Evolutionary conservation across 768 basidiomycete species (phyloP), one percentile per base, ranked within the genome.

Genomic region (Porpolomopsis calyptriformis): DNA sequence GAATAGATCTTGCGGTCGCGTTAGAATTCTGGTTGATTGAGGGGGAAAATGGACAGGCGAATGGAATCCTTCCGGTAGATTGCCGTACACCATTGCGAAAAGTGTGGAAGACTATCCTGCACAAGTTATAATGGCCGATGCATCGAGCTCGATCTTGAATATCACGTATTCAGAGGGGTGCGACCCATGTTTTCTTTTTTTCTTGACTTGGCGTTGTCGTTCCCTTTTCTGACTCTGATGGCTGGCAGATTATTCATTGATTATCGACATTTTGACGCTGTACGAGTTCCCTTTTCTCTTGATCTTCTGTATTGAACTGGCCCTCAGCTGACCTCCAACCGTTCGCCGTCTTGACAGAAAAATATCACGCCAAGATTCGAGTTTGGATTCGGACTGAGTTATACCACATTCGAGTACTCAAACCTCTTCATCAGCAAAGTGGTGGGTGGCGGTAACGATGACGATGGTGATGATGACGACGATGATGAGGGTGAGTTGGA

Each of bases 321-420:
- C n/a, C n/a, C n/a, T n/a, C n/a, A n/a, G n/a, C n/a, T n/a, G n/a
- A 23, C 6, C 22, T 24, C 11, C 18, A 12, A 16, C 11, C 23
- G 6, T 16, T n/a, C 16, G 33, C n/a, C 14, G 6, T n/a, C 26
- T 12, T 39, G 45, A 24, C 26, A 82, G 75, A 66, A 76, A 61
- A 74, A 80, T 50, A 86, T 89, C 51, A 71, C 70, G 0, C 88
- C 88, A 3, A 83, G 85, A 29, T 90, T 78, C 56, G 86, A 88
- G 57, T 97, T 97, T 59, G 92, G 92, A 4, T 93, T 80, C 58
- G 92, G 92, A 0, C 60, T 93, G 56, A 85, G 80, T 46, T 97
- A 96, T 66, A 84, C 92, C 31, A 73, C 64, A 2, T 97, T 93
- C 60, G 62, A 73, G 25, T 93, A 89, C 60, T 76, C 70, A 35